Evolutionary conservation across 1,139 yeast genomes (phyloP).

Genomic region (Meyerozyma carpophila): DNA sequence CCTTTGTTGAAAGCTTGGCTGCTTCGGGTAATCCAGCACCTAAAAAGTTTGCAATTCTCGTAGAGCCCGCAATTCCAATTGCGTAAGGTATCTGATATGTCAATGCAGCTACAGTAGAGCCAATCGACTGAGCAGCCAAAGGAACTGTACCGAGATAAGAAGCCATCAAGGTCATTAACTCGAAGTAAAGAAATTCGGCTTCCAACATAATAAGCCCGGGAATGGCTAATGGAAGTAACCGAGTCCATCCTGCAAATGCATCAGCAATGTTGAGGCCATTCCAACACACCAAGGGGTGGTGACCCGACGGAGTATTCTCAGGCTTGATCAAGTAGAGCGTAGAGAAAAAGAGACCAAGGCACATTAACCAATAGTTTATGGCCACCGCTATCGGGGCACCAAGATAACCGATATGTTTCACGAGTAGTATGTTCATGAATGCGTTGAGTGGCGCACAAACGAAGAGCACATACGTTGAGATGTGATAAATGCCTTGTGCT

Average conservation of each 20-base stretch:
- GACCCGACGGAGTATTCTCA: conserved; percentile 35
- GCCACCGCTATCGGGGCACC: conserved; percentile 61
- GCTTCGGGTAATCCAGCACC: conserved; percentile 49
- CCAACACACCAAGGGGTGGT: conserved; percentile 44
- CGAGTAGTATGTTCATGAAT: conserved; percentile 42
- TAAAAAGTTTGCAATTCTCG: conserved; percentile 53
- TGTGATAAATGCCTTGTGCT: conserved; percentile 50
- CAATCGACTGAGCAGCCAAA: conserved; percentile 55
- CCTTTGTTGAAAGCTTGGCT: conserved; percentile 42
- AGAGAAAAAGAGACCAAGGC: conserved; percentile 35
- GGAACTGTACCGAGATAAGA: conserved; percentile 50
- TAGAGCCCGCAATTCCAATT: conserved; percentile 54
- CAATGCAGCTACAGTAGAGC: conserved; percentile 49
- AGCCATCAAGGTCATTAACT: conserved; percentile 50
- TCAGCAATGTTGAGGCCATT: conserved; percentile 22
- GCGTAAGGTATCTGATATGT: conserved; percentile 55
- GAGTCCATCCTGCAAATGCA: conserved; percentile 43
- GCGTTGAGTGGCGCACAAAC: conserved; percentile 52
- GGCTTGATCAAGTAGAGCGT: conserved; percentile 35
- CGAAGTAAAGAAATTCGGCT: conserved; percentile 56
- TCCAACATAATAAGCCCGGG: conserved; percentile 58
- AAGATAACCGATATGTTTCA: conserved; percentile 37
- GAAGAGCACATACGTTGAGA: conserved; percentile 45
- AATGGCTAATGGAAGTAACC: conserved; percentile 42
- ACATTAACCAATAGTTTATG: conserved; percentile 54